These are phyloP conservation scores for Exophiala spinifera DNA, from an alignment of 2,329 filamentous ascomycete genomes.

Conservation along the genomic window DNA sequence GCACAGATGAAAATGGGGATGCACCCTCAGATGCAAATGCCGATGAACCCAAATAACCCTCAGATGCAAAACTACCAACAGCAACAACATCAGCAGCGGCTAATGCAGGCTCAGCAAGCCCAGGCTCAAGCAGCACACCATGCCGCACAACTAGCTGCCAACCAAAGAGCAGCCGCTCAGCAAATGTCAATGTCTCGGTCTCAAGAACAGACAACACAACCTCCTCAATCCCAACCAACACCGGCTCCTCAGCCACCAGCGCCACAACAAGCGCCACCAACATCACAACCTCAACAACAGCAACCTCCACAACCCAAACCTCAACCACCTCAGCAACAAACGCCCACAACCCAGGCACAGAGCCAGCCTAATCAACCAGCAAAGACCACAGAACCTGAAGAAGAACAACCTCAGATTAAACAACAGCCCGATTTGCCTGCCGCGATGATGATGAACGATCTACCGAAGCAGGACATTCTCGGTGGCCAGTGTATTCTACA, in stretches of 20 bases:
- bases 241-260: constrained; percentile 41
- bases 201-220: constrained; percentile 42
- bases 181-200: constrained; percentile 43
- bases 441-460: constrained; percentile 40
- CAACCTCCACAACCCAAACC: constrained; percentile 37
- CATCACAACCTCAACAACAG: constrained; percentile 35
- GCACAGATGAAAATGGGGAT: constrained; percentile 34
- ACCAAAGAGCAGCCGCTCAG: constrained; percentile 41
- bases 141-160: constrained; percentile 28
- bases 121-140: constrained; percentile 30
- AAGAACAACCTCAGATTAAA: constrained; percentile 37
- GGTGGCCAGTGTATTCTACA: constrained; percentile 50
- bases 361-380: constrained; percentile 32
- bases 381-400: constrained; percentile 30
- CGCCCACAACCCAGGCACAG: constrained; percentile 33
- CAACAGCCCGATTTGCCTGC: constrained; percentile 40
- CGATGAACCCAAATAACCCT: constrained; percentile 40
- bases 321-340: constrained; percentile 36
- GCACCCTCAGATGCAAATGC: constrained; percentile 26
- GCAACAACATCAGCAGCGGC: constrained; percentile 42
- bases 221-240: constrained; percentile 44
- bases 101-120: constrained; percentile 35
- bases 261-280: constrained; percentile 35
- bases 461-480: constrained; percentile 32
- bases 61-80: constrained; percentile 44